phyloP scores from a whole-genome alignment of 139 green algal species.

The Picochlorum sp. region DNA sequence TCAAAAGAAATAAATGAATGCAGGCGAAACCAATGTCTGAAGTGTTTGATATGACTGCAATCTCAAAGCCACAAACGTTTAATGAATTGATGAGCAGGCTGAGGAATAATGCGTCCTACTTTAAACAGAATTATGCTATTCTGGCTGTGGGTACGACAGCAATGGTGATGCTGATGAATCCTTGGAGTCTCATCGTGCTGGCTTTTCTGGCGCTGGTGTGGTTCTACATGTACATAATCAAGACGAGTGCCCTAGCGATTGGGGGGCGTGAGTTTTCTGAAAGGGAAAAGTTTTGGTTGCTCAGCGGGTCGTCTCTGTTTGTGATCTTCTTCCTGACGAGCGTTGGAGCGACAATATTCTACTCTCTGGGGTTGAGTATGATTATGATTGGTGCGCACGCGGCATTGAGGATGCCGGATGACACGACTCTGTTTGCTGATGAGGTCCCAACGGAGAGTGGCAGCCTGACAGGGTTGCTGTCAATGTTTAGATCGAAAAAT shows the following conservation, averaged over 20 bases:
- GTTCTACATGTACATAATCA: slow-evolving; percentile 80
- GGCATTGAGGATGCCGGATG: slow-evolving; percentile 61
- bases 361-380: slow-evolving; percentile 53
- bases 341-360: slow-evolving; percentile 78
- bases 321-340: slow-evolving; percentile 88
- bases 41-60: slow-evolving; percentile 62
- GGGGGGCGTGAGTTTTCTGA: slow-evolving; percentile 70
- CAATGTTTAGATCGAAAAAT: slow-evolving; percentile 1
- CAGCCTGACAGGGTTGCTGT: slow-evolving; percentile 8
- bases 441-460: slow-evolving; percentile 25
- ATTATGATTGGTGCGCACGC: slow-evolving; percentile 63
- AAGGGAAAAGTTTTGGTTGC: slow-evolving; percentile 72
- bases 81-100: slow-evolving; percentile 63
- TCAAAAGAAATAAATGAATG: background rate
- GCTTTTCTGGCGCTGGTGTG: slow-evolving; percentile 52
- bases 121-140: slow-evolving; percentile 85
- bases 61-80: slow-evolving; percentile 61
- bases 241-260: slow-evolving; percentile 56
- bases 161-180: slow-evolving; percentile 41
- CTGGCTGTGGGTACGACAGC: slow-evolving; percentile 50
- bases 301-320: slow-evolving; percentile 60
- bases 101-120: slow-evolving; percentile 83
- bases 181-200: slow-evolving; percentile 44
- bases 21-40: slow-evolving; percentile 86
- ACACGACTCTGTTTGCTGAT: slow-evolving; percentile 67